These are phyloP conservation scores for Ochromonas danica DNA, from an alignment of 108 stramenopile species.

Conservation along the genomic window DNA sequence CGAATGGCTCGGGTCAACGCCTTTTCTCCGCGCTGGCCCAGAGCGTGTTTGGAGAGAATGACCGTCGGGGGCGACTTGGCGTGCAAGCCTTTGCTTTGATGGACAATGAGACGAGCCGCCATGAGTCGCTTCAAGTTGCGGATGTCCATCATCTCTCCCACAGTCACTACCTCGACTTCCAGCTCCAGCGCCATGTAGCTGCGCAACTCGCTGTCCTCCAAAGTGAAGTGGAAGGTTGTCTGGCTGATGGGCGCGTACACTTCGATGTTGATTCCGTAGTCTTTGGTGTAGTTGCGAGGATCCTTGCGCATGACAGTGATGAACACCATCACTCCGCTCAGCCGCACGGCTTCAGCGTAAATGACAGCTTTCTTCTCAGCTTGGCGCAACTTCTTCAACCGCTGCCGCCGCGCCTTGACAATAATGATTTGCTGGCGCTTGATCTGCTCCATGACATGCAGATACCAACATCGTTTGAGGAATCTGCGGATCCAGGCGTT, in stretches of 20 bases:
- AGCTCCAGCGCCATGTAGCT: not conserved
- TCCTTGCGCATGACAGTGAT: constrained; percentile 22
- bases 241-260: constrained; percentile 6
- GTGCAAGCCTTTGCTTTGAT: not conserved
- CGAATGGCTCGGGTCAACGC: not conserved
- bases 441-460: not conserved
- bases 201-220: not conserved
- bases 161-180: not conserved
- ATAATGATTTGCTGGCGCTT: not conserved
- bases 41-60: constrained; percentile 8
- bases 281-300: constrained; percentile 22
- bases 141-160: not conserved
- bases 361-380: not conserved
- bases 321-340: constrained; percentile 23
- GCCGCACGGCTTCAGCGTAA: not conserved
- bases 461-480: constrained; percentile 27
- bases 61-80: not conserved
- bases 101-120: not conserved
- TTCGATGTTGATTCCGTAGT: constrained; percentile 24
- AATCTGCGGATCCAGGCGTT: not conserved
- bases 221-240: not conserved
- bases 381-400: not conserved
- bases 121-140: not conserved
- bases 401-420: not conserved
- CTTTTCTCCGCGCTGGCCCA: constrained; percentile 23